A percentile compares a stretch with the other conserved stretches of the same genome.
phyloP scores from a whole-genome alignment of 2,329 filamentous ascomycete genomes.

The Apiospora pterosperma region DNA sequence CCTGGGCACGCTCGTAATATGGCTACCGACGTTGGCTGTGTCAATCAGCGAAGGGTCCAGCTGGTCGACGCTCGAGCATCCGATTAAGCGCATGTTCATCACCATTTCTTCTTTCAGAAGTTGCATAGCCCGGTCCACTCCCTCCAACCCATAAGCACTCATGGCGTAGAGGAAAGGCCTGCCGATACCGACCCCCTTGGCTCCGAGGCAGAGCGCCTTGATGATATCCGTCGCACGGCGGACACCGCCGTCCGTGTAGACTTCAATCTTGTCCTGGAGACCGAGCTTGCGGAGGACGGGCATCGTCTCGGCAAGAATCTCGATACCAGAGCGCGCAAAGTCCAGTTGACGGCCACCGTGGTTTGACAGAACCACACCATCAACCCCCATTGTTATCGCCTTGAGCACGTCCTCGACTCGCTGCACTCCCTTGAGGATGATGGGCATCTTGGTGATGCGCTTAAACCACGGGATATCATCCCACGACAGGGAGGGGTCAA shows the following conservation, averaged over 20 bases:
- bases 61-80: conserved; percentile 70
- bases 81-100: conserved; percentile 97
- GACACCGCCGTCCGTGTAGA: conserved; percentile 89
- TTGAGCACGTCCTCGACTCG: conserved; percentile 90
- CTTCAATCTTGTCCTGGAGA: conserved; percentile 73
- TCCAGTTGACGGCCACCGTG: conserved; percentile 95
- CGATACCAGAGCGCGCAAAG: conserved; percentile 82
- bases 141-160: conserved; percentile 82
- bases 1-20: conserved; percentile 44
- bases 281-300: conserved; percentile 74
- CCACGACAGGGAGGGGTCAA: conserved; percentile 92
- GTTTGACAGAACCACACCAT: conserved; percentile 92
- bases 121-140: conserved; percentile 90
- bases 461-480: conserved; percentile 92
- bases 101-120: conserved; percentile 94
- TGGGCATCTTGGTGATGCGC: conserved; percentile 88
- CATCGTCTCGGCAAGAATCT: conserved; percentile 91
- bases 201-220: conserved; percentile 90
- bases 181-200: conserved; percentile 89
- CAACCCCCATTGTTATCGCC: conserved; percentile 76
- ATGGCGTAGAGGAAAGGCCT: conserved; percentile 95
- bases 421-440: conserved; percentile 95
- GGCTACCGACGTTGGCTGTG: conserved; percentile 60
- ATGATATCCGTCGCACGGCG: conserved; percentile 90
- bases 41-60: conserved; percentile 81